Evolutionary conservation across 805 yeast genomes (phyloP).

Genomic region (Kuraishia ogatae): DNA sequence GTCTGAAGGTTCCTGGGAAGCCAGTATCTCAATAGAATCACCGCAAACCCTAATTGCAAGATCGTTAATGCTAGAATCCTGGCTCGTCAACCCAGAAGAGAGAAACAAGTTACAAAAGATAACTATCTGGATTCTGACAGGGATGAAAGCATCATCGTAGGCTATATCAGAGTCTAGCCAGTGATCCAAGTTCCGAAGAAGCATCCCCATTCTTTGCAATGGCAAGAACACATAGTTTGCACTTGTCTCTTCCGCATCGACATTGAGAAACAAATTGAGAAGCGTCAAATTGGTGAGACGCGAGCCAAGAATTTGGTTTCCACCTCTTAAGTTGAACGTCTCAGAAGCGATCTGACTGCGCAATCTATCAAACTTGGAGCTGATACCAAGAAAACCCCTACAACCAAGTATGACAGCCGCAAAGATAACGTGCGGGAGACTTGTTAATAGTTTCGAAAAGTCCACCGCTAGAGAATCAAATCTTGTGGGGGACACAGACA

Average conservation of each 20-base stretch:
- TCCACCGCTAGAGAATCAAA: slow-evolving; percentile 23
- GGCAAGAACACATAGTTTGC: slow-evolving; percentile 37
- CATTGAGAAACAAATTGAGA: slow-evolving; percentile 32
- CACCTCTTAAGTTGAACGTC: slow-evolving; percentile 40
- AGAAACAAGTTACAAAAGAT: slow-evolving; percentile 22
- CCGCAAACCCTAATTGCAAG: slow-evolving; percentile 28
- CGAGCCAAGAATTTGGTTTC: slow-evolving; percentile 27
- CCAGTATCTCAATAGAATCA: slow-evolving; percentile 32
- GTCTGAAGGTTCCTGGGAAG: slow-evolving; percentile 26
- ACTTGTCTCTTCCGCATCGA: slow-evolving; percentile 19
- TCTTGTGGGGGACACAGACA: slow-evolving; percentile 10
- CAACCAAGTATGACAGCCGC: slow-evolving; percentile 25
- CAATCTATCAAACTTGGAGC: slow-evolving; percentile 35
- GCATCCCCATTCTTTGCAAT: slow-evolving; percentile 56
- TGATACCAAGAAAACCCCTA: slow-evolving; percentile 22
- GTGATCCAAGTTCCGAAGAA: slow-evolving; percentile 38
- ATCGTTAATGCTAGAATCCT: slow-evolving; percentile 20
- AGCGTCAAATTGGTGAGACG: slow-evolving; percentile 42
- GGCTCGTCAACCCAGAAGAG: background rate
- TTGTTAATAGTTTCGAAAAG: slow-evolving; percentile 22
- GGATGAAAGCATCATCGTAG: slow-evolving; percentile 44
- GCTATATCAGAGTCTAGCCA: slow-evolving; percentile 61
- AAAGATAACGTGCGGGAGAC: slow-evolving; percentile 22
- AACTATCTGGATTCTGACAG: slow-evolving; percentile 42
- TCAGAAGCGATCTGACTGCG: slow-evolving; percentile 61